phyloP scores from a whole-genome alignment of 805 yeast species.

The Yarrowia sp. region DNA sequence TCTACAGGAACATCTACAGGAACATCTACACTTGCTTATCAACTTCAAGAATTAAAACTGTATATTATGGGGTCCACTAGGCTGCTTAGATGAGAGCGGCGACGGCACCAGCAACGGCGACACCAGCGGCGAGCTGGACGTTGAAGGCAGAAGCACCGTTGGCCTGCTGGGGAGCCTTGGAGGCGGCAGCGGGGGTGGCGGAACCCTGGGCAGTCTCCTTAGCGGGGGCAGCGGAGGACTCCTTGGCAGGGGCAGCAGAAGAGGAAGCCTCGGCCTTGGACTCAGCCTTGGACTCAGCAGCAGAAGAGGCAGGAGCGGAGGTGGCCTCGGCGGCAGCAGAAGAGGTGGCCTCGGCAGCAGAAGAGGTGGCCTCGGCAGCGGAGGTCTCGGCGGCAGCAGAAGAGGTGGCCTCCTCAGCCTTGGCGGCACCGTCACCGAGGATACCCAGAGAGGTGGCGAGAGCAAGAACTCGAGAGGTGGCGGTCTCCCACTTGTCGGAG shows the following conservation, averaged over 20 bases:
- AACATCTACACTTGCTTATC: background rate
- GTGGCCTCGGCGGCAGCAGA: background rate
- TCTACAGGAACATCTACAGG: background rate
- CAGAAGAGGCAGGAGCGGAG: background rate
- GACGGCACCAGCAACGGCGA: constrained; percentile 34
- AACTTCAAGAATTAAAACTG: constrained; percentile 32
- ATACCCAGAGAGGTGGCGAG: constrained; percentile 23
- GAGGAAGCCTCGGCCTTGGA: background rate
- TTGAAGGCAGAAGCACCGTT: constrained; percentile 31
- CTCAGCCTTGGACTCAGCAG: background rate
- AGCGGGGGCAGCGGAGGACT: background rate
- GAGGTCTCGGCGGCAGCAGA: constrained; percentile 2
- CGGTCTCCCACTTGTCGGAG: constrained; percentile 26
- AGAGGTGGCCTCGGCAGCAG: constrained; percentile 6
- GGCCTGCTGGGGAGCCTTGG: constrained; percentile 35
- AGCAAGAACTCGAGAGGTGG: constrained; percentile 19
- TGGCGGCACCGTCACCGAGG: constrained; percentile 8
- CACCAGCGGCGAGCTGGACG: constrained; percentile 38
- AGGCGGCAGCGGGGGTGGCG: constrained; percentile 8
- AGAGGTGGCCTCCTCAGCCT: constrained; percentile 24
- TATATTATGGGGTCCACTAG: constrained; percentile 13
- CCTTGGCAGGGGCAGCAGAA: background rate
- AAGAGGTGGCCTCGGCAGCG: background rate
- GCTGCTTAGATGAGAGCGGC: constrained; percentile 33
- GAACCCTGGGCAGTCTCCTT: background rate